Percentiles rank a stretch among this genome's conserved stretches.
phyloP scores from a whole-genome alignment of 2,329 filamentous ascomycete genomes.

The Trichoderma koningiopsis region DNA sequence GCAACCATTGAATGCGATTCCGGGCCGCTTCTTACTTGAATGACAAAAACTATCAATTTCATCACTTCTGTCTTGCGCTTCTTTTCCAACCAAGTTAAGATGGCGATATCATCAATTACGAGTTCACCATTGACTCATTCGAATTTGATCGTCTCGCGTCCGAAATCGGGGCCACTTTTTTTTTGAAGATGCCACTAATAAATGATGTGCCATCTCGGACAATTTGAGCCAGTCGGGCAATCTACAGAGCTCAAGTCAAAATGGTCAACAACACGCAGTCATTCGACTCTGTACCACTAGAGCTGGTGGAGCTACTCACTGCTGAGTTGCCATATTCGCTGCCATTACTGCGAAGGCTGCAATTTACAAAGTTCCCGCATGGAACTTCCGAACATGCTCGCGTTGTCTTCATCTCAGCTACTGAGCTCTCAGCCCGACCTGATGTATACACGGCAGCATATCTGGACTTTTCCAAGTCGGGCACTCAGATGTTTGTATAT shows the following conservation, averaged over 20 bases:
- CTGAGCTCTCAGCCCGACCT: slow-evolving; percentile 1
- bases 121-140: background rate
- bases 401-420: slow-evolving; percentile 43
- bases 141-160: no score
- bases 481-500: slow-evolving; percentile 68
- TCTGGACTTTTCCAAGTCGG: slow-evolving; percentile 61
- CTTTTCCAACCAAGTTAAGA: background rate
- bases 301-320: slow-evolving; percentile 51
- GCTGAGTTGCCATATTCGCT: slow-evolving; percentile 60
- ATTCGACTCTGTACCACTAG: slow-evolving; percentile 37
- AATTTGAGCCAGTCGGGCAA: background rate
- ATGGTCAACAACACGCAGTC: slow-evolving; percentile 26
- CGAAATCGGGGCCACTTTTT: background rate
- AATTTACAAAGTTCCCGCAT: slow-evolving; percentile 52
- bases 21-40: background rate
- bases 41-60: background rate
- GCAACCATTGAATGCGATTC: background rate
- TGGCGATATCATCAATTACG: background rate
- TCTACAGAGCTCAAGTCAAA: background rate
- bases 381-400: slow-evolving; percentile 48
- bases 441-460: slow-evolving; percentile 58
- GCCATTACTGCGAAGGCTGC: slow-evolving; percentile 63
- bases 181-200: background rate
- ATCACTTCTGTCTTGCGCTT: background rate
- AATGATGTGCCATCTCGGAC: background rate